phyloP scores from a whole-genome alignment of 179 eudicot species.

The Spergularia azorica region DNA sequence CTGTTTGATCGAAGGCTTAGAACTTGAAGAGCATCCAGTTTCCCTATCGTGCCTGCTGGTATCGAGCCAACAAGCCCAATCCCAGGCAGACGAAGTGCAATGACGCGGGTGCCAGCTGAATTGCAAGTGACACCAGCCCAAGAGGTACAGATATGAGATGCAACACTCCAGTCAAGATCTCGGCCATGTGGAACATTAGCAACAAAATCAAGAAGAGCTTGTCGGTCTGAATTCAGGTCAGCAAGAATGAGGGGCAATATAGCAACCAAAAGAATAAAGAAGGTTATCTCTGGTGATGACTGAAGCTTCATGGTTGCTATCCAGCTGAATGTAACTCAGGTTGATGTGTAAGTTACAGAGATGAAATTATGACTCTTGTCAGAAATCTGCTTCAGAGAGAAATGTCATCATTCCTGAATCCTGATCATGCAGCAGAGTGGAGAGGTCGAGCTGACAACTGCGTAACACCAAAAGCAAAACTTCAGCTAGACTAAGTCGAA shows the following conservation, averaged over 20 bases:
- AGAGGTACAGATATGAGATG: slow-evolving; percentile 40
- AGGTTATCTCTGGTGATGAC: neutral
- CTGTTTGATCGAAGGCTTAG: slow-evolving; percentile 54
- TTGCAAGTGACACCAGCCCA: slow-evolving; percentile 60
- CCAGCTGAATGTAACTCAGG: neutral
- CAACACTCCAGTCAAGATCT: slow-evolving; percentile 43
- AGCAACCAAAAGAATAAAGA: slow-evolving; percentile 26
- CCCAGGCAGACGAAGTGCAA: slow-evolving; percentile 51
- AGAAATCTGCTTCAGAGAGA: too few relatives aligned
- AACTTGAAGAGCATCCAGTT: slow-evolving; percentile 43
- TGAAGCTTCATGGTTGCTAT: slow-evolving; percentile 28
- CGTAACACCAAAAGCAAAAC: slow-evolving; percentile 15
- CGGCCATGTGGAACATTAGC: slow-evolving; percentile 44
- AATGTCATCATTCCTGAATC: slow-evolving; percentile 11
- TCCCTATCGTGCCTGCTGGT: slow-evolving; percentile 48
- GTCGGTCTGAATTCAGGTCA: slow-evolving; percentile 46
- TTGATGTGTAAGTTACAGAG: neutral
- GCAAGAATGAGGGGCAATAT: slow-evolving; percentile 27
- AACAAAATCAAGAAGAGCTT: slow-evolving; percentile 50
- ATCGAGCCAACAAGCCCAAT: slow-evolving; percentile 51
- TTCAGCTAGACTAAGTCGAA: slow-evolving; percentile 6
- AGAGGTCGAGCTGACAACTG: neutral
- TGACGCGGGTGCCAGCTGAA: slow-evolving; percentile 36
- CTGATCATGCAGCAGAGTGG: neutral
- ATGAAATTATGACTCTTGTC: slow-evolving; percentile 15